These are phyloP conservation scores for Solanum arcanum DNA, from an alignment of 257 asterid species.

Conservation along the genomic window DNA sequence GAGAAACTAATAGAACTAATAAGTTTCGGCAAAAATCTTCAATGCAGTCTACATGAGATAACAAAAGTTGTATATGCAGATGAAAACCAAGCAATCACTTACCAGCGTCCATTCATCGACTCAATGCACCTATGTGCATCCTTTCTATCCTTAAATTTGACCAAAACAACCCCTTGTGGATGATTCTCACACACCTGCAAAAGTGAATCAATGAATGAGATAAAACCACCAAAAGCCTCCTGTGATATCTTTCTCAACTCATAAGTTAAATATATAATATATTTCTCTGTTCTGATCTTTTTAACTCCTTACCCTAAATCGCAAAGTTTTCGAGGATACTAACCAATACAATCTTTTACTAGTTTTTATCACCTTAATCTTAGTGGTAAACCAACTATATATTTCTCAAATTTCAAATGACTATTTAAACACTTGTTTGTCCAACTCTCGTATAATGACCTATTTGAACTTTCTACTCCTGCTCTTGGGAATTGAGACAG, in stretches of 20 bases:
- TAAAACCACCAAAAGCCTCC: neutral
- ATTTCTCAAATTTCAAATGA: neutral
- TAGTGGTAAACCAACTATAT: neutral
- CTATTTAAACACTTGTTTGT: neutral
- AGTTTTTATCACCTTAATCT: neutral
- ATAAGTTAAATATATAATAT: neutral
- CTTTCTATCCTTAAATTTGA: constrained; percentile 62
- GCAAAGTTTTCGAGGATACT: neutral
- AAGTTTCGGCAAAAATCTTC: neutral
- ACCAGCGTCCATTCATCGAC: constrained; percentile 93
- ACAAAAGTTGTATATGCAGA: neutral
- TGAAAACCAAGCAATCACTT: neutral
- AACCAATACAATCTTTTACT: neutral
- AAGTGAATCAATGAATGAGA: constrained; percentile 4
- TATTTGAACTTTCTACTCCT: neutral
- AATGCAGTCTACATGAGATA: neutral
- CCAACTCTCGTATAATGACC: neutral
- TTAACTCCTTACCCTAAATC: neutral
- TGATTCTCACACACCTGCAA: constrained; percentile 82
- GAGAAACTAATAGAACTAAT: neutral
- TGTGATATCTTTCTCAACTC: neutral
- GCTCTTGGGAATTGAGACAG: neutral
- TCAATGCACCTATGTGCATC: constrained; percentile 88
- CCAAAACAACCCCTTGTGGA: constrained; percentile 86
- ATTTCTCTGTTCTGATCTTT: neutral